Percentiles rank a stretch among this genome's conserved stretches.
These are phyloP conservation scores for Nannochloropsis salina DNA, from an alignment of 108 stramenopile species.

Conservation along the genomic window DNA sequence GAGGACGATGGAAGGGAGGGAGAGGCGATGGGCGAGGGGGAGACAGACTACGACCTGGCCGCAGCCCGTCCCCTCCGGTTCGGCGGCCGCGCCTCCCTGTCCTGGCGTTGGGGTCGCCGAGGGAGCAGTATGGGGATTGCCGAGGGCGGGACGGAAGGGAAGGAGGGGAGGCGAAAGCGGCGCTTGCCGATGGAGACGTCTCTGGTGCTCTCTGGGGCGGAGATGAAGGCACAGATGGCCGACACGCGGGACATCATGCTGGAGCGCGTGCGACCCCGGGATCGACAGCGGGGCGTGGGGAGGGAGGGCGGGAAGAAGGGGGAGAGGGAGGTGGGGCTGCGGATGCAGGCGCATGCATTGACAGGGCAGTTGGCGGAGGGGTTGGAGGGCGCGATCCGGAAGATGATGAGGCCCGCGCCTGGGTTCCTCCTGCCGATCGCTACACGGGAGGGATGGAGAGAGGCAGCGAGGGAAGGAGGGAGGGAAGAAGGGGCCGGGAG, in stretches of 20 bases:
- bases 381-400: neutral
- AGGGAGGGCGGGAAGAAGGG: neutral
- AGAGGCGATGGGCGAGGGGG: neutral
- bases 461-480: neutral
- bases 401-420: neutral
- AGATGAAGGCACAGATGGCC: neutral
- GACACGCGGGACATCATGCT: neutral
- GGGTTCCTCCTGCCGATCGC: neutral
- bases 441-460: neutral
- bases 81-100: neutral
- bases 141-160: neutral
- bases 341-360: neutral
- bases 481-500: neutral
- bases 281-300: neutral
- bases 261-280: neutral
- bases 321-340: neutral
- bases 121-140: neutral
- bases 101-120: neutral
- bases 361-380: neutral
- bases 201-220: neutral
- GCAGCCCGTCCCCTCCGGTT: neutral
- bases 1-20: neutral
- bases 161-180: neutral
- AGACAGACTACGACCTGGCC: neutral
- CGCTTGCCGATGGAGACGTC: neutral